Evolutionary conservation across 345 rosid species (phyloP).

Genomic region (Syzygium oleosum): DNA sequence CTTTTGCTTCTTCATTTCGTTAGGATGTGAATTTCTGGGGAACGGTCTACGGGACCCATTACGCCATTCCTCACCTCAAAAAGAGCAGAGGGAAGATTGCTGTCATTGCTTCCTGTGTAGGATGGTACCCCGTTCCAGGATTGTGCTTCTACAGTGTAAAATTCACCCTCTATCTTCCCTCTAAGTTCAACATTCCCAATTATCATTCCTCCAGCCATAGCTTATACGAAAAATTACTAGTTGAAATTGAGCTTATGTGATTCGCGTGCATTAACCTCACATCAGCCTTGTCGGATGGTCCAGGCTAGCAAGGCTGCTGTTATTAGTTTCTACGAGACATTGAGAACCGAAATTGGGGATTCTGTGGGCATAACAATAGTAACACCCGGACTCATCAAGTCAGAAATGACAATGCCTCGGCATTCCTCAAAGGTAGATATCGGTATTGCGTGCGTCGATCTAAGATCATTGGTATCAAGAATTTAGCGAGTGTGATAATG

Average conservation of each 20-base stretch:
- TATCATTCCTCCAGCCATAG: neutral
- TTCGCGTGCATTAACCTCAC: neutral
- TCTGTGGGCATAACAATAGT: neutral
- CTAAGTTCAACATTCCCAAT: neutral
- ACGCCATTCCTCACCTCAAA: neutral
- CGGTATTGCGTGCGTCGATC: neutral
- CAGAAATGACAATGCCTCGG: neutral
- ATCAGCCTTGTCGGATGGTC: neutral
- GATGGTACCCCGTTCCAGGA: neutral
- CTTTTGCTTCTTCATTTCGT: neutral
- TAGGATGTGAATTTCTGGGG: neutral
- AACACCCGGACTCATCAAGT: neutral
- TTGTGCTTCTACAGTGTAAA: neutral
- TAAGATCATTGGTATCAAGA: neutral
- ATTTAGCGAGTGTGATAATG: neutral
- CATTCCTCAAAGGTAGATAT: neutral
- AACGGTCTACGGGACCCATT: neutral
- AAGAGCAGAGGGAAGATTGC: neutral
- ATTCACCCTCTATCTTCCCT: neutral
- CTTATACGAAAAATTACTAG: neutral
- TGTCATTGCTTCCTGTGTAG: neutral
- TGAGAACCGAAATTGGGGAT: neutral
- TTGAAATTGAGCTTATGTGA: neutral
- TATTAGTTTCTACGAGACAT: neutral
- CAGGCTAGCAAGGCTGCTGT: neutral